Conservation (phyloP, 345 rosid genomes). For the Eutrema heterophyllum region DNA sequence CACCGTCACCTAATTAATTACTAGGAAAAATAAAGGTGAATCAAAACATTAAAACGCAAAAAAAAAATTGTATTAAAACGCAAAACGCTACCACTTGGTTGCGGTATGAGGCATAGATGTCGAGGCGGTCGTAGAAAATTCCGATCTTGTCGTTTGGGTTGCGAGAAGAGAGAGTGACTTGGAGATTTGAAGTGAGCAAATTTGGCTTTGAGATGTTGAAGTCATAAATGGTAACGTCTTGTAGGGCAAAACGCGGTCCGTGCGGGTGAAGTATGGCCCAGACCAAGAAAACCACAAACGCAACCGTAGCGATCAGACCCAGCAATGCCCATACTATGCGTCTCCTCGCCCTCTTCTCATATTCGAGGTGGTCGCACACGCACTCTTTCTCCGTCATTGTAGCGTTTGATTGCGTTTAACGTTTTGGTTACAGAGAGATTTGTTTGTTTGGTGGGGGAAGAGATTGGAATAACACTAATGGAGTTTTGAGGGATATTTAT, state of each 20-base stretch:
- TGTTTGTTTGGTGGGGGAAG: constrained; percentile 6
- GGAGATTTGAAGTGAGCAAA: constrained; percentile 43
- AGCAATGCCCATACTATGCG: constrained; percentile 18
- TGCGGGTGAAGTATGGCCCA: constrained; percentile 59
- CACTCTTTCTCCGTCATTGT: constrained; percentile 40
- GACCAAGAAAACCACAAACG: constrained; percentile 41
- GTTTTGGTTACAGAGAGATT: neutral
- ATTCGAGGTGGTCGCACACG: constrained; percentile 23
- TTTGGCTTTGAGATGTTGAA: constrained; percentile 51
- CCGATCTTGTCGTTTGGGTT: constrained; percentile 68
- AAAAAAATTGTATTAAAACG: too few relatives aligned
- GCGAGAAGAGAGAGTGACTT: constrained; percentile 55
- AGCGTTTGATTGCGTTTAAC: neutral
- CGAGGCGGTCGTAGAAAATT: constrained; percentile 49
- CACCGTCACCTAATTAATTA: constrained; percentile 37
- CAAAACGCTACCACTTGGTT: constrained; percentile 57
- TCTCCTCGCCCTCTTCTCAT: neutral
- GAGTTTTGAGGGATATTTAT: constrained; percentile 6
- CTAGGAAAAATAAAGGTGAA: neutral
- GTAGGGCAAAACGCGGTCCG: constrained; percentile 60
- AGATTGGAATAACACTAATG: neutral
- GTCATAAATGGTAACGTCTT: constrained; percentile 54
- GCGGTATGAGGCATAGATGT: constrained; percentile 55
- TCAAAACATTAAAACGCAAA: neutral
- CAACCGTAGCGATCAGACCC: constrained; percentile 15